A percentile compares a stretch with the other conserved stretches of the same genome.
These are phyloP conservation scores for Stentor coeruleus DNA, from an alignment of 73 alveolate species.

Conservation along the genomic window DNA sequence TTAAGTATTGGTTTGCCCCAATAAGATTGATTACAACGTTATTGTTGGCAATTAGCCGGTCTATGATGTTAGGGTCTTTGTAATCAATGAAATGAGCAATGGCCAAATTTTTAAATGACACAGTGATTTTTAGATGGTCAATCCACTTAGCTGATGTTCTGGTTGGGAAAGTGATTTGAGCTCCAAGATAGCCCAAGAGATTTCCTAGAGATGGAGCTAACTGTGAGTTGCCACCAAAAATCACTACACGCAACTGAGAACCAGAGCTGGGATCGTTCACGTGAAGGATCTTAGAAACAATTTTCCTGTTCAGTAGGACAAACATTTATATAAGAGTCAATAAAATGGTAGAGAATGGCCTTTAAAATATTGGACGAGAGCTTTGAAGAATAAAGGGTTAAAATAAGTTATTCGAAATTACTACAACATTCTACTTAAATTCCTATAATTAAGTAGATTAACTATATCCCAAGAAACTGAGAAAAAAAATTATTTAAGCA, in stretches of 20 bases:
- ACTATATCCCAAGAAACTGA: no score
- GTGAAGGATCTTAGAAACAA: background rate
- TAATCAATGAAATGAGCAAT: conserved; percentile 31
- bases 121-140: conserved; percentile 3
- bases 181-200: background rate
- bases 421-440: no score
- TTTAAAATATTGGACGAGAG: no score
- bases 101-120: background rate
- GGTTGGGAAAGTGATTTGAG: conserved; percentile 13
- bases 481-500: no score
- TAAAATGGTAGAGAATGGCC: no score
- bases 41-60: conserved; percentile 37
- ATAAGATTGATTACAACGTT: conserved; percentile 53
- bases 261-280: background rate
- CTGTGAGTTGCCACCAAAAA: conserved; percentile 9
- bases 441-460: no score
- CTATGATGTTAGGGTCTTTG: conserved; percentile 46
- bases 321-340: no score
- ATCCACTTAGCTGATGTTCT: conserved; percentile 29
- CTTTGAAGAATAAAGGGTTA: no score
- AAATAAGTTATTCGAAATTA: no score
- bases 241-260: conserved; percentile 10
- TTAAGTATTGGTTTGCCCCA: conserved; percentile 41
- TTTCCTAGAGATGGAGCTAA: background rate
- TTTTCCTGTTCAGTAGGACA: background rate